These are phyloP conservation scores for Nicotiana undulata DNA, from an alignment of 257 asterid species.

Conservation along the genomic window DNA sequence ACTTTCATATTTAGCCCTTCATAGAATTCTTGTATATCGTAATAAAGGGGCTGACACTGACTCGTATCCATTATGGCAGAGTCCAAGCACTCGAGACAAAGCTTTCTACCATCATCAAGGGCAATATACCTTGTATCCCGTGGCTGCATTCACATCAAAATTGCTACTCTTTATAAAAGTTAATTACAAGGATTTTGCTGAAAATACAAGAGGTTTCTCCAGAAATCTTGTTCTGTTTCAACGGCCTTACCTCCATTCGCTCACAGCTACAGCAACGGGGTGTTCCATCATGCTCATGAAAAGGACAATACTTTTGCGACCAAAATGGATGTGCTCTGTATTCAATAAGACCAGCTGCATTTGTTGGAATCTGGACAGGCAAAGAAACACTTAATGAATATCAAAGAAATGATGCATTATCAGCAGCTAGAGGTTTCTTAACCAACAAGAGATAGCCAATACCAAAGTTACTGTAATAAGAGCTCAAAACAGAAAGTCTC, in stretches of 20 bases:
- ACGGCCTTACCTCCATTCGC: conserved; percentile 71
- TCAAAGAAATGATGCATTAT: conserved; percentile 3
- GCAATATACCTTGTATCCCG: conserved; percentile 55
- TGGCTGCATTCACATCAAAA: conserved; percentile 40
- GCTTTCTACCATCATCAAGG: conserved; percentile 87
- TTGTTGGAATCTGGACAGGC: conserved; percentile 76
- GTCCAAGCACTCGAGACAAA: conserved; percentile 91
- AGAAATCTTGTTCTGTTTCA: neutral
- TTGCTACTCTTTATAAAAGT: neutral
- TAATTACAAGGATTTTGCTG: neutral
- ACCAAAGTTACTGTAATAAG: neutral
- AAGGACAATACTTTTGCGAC: conserved; percentile 97
- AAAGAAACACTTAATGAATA: conserved; percentile 7
- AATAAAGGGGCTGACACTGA: conserved; percentile 81
- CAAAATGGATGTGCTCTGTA: conserved; percentile 94
- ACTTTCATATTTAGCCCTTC: conserved; percentile 72
- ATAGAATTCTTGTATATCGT: conserved; percentile 68
- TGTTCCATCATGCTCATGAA: conserved; percentile 93
- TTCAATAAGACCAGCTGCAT: conserved; percentile 88
- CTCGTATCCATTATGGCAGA: conserved; percentile 75
- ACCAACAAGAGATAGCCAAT: neutral
- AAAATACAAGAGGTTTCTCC: neutral
- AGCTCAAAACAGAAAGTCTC: neutral
- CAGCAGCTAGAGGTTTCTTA: neutral
- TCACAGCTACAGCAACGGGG: conserved; percentile 98